Conservation (phyloP, 2,329 filamentous ascomycete genomes). For the Lachnellula subtilissima region DNA sequence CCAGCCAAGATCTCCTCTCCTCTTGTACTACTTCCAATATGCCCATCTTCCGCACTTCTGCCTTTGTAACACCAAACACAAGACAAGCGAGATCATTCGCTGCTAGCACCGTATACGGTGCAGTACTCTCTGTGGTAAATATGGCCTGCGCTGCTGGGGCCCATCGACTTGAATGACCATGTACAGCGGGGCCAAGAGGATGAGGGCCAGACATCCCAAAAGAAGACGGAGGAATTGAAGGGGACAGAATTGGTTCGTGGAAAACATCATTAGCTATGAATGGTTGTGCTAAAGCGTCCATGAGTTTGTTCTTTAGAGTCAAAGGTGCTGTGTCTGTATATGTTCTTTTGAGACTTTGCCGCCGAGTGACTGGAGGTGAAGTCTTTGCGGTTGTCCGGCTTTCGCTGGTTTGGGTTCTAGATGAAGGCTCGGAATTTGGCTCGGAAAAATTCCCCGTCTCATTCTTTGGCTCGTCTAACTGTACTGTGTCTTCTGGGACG, state of each 20-base stretch:
- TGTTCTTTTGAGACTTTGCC: conserved; percentile 74
- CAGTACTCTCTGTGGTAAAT: conserved; percentile 87
- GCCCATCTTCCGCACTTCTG: conserved; percentile 88
- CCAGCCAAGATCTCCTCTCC: conserved; percentile 83
- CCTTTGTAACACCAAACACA: conserved; percentile 97
- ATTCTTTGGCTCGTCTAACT: conserved; percentile 19
- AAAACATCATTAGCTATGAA: conserved; percentile 36
- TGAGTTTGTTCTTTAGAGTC: conserved; percentile 73
- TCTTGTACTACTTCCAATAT: conserved; percentile 92
- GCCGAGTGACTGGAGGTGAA: conserved; percentile 53
- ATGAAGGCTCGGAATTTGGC: conserved; percentile 44
- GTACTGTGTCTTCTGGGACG: conserved; percentile 10
- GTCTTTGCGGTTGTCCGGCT: conserved; percentile 48
- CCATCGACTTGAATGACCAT: conserved; percentile 87
- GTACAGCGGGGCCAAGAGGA: conserved; percentile 54
- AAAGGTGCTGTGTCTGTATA: conserved; percentile 77
- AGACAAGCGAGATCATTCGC: conserved; percentile 95
- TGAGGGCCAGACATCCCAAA: conserved; percentile 27
- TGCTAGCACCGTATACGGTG: conserved; percentile 92
- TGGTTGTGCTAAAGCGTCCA: conserved; percentile 80
- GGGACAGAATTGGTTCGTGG: conserved; percentile 36
- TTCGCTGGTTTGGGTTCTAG: conserved; percentile 52
- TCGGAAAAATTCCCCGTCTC: conserved; percentile 18
- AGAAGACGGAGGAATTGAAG: conserved; percentile 37
- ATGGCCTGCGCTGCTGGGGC: conserved; percentile 90